phyloP scores from a whole-genome alignment of 176 grass and related monocot species.

The Phyllostachys edulis region DNA sequence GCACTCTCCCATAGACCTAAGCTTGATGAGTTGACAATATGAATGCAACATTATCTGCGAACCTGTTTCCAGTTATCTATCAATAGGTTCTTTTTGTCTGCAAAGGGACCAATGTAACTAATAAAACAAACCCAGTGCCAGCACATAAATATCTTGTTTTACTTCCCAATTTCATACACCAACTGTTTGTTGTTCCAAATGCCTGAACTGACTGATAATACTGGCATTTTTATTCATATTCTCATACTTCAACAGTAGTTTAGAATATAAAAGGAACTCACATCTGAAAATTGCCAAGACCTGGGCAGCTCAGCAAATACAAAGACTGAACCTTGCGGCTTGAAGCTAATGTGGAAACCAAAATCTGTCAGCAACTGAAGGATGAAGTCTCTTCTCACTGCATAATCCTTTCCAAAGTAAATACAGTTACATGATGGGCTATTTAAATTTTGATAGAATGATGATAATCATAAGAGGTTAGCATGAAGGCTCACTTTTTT shows the following conservation, averaged over 20 bases:
- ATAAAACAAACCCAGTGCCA: neutral
- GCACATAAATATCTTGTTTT: neutral
- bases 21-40: neutral
- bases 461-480: constrained; percentile 14
- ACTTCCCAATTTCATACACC: neutral
- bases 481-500: constrained; percentile 53
- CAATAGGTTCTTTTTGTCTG: neutral
- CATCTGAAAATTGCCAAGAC: constrained; percentile 72
- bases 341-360: constrained; percentile 64
- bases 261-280: constrained; percentile 39
- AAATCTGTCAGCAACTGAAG: constrained; percentile 66
- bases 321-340: constrained; percentile 83
- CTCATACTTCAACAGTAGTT: neutral
- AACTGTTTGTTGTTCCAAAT: neutral
- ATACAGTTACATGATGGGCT: neutral
- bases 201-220: neutral
- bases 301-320: constrained; percentile 74
- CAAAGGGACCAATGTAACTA: neutral
- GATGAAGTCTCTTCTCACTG: constrained; percentile 62
- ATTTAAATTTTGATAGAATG: neutral
- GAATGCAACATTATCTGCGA: neutral
- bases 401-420: constrained; percentile 62
- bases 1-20: neutral
- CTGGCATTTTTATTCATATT: neutral
- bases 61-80: neutral